Evolutionary conservation across 208 protist species (phyloP), one percentile per base, ranked within the genome.

Genomic region (Borovskyia barvae): DNA sequence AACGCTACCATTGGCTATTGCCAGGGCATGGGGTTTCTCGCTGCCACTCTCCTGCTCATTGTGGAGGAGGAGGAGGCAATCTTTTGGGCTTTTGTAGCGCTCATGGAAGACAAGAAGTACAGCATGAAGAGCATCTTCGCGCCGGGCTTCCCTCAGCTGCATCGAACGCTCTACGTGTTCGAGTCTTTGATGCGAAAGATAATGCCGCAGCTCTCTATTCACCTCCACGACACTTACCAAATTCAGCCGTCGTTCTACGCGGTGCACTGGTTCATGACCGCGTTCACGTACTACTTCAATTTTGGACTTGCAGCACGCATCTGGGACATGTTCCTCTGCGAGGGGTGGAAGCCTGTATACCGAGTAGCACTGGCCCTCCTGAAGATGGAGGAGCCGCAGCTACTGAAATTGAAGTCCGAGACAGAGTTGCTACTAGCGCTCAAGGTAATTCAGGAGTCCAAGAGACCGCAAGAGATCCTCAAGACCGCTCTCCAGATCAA

Each of bases 11-110:
- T 95, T 6, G 89, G 88, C 20, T 97, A 97, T 70, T 87, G 82
- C 39, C 93, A 97, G 46, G 93, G 93, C 26, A 96, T 97, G 90
- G 85, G 70, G 30, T 97, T 96, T 60, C 57, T 97, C 32, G 88
- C 78, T 5, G 85, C 81, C 1, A 94, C 90, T 15, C 68, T 95
- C 8, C 70, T 95, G 17, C 41, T 95, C 9, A 71, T 91, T 43
- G 59, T 96, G n/a, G 67, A 81, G 45, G 56, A 77, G 39, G 93
- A 97, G 73, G 81, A 95, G 54, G 62, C 73, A 32, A 73, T 80
- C 8, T 97, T 97, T 52, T 95, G 89, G 82, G 73, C 75, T 14
- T 89, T 97, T 52, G 73, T 77, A 12, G 73, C 80, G 3, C 45
- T 97, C 9, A 95, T 97, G 90, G 70, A 94, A 35, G 25, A 80